Evolutionary conservation across 768 basidiomycete genomes (phyloP), one percentile per base, ranked within the genome.

Genomic region (Boletus pseudopeckii): DNA sequence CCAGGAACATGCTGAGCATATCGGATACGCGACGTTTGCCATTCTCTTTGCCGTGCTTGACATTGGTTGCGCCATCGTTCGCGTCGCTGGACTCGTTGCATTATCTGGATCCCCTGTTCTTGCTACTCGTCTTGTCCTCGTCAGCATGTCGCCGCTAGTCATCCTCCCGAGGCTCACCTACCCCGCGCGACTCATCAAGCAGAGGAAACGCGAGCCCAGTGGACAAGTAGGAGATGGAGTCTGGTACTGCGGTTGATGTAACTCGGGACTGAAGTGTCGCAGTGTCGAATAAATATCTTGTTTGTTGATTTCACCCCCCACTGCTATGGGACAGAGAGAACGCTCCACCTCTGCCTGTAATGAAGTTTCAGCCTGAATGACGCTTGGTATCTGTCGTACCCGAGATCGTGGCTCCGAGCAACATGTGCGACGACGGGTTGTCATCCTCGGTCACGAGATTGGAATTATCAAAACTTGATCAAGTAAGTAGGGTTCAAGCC

Each of bases 61-160:
- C 42, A n/a, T 66, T 20, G 65, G 65, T 2, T 45, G 41, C 26
- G 11, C 65, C 32, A 17, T 60, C 33, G 54, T 67, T 15, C 65
- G 60, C 43, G 20, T 65, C n/a, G 49, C 49, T 0, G 60, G 32
- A 33, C 14, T 66, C 20, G 39, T 45, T n/a, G n/a, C 45, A 3
- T 40, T 59, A 20, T 64, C 63, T 4, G 44, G 45, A 22, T 55
- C 54, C 1, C 54, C 60, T 33, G 48, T n/a, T n/a, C 50, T 67
- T 26, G 56, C 60, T 4, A 14, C 33, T 36, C 26, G 39, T 22
- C 55, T 67, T 15, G 48, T 48, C 14, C 36, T 65, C 28, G 1
- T 58, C 46, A 56, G 49, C 40, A 42, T 60, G 54, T 48, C 39
- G 3, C 59, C 57, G 1, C 17, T 37, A 1, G 14, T 46, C 18